These are phyloP conservation scores for Fusarium sp. DNA, from an alignment of 2,329 filamentous ascomycete species.

Conservation along the genomic window DNA sequence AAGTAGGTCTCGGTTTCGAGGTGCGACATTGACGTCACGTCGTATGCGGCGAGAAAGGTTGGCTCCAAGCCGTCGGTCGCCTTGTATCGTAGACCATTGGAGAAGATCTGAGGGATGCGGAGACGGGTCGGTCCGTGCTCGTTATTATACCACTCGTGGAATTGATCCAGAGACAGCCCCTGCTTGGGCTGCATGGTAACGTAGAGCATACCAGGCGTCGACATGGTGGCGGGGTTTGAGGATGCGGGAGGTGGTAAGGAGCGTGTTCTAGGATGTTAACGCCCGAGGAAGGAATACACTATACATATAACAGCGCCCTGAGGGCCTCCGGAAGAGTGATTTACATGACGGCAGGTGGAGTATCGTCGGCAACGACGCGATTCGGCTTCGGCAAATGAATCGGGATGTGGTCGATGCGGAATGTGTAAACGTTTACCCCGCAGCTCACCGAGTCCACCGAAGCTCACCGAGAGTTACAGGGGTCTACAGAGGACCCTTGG, in stretches of 20 bases:
- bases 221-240: conserved; percentile 42
- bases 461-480: conserved; percentile 3
- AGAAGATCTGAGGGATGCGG: conserved; percentile 77
- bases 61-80: conserved; percentile 73
- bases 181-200: conserved; percentile 87
- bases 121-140: conserved; percentile 88
- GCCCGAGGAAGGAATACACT: neutral
- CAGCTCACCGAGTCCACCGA: conserved; percentile 36
- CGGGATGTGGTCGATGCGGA: conserved; percentile 38
- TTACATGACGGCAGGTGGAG: conserved; percentile 43
- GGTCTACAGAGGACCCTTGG: neutral
- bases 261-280: neutral
- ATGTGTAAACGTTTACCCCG: conserved; percentile 47
- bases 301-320: conserved; percentile 17
- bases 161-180: conserved; percentile 73
- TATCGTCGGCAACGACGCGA: conserved; percentile 28
- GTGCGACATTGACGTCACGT: conserved; percentile 79
- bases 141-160: conserved; percentile 95
- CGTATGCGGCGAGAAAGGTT: conserved; percentile 84
- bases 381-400: conserved; percentile 47
- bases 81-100: conserved; percentile 83
- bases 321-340: conserved; percentile 42
- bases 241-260: neutral
- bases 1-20: conserved; percentile 79
- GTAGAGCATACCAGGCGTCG: conserved; percentile 77